Evolutionary conservation across 2,329 filamentous ascomycete genomes (phyloP).

Genomic region (Xylariaceae sp.): DNA sequence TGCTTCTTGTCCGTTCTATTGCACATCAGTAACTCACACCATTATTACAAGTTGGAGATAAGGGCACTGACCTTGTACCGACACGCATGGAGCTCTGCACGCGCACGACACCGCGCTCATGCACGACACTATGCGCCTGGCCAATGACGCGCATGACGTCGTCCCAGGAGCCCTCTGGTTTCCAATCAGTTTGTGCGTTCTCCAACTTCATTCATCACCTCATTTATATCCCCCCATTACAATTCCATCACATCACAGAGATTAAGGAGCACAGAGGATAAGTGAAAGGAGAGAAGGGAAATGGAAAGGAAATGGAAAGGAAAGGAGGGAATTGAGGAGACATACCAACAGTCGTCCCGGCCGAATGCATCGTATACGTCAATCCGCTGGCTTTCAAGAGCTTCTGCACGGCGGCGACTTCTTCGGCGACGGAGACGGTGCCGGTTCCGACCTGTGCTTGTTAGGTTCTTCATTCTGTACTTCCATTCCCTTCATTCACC

Average conservation of each 20-base stretch:
- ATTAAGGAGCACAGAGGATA: too few relatives aligned
- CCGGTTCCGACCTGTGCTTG: conserved; percentile 69
- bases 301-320: not conserved
- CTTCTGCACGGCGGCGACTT: conserved; percentile 84
- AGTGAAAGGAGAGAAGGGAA: not conserved
- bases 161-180: conserved; percentile 84
- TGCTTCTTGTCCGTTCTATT: conserved; percentile 78
- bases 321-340: too few relatives aligned
- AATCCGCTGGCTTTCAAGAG: conserved; percentile 76
- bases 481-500: not conserved
- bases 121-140: conserved; percentile 76
- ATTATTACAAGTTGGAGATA: not conserved
- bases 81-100: conserved; percentile 87
- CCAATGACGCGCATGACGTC: conserved; percentile 79
- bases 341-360: conserved; percentile 85
- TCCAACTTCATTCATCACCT: not conserved
- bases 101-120: conserved; percentile 68
- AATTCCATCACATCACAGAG: too few relatives aligned
- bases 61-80: conserved; percentile 61
- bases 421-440: conserved; percentile 67
- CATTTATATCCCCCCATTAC: too few relatives aligned
- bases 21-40: not conserved
- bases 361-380: conserved; percentile 84
- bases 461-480: not conserved
- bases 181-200: not conserved